Conservation (phyloP, 2,329 filamentous ascomycete genomes). For the Aureobasidium sp. region DNA sequence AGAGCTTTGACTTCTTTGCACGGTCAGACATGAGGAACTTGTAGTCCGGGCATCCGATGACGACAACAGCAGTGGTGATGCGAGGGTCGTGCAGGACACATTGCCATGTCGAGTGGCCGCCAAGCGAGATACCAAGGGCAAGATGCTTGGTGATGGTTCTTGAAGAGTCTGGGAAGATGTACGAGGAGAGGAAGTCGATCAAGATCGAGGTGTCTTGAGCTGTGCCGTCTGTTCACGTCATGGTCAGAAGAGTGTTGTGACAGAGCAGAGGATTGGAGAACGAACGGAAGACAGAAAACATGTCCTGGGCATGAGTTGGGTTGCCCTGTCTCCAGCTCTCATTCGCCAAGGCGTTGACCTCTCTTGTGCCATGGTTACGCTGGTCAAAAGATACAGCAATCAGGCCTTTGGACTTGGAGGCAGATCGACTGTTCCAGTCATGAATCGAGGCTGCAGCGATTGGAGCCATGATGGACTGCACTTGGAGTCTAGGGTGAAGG, state of each 20-base stretch:
- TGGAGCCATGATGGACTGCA: constrained; percentile 64
- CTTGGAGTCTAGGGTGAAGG: constrained; percentile 68
- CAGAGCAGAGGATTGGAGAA: neutral
- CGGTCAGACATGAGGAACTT: constrained; percentile 72
- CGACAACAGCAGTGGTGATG: constrained; percentile 66
- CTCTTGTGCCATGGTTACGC: constrained; percentile 76
- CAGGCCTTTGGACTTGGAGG: constrained; percentile 44
- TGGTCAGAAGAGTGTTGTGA: neutral
- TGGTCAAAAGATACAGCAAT: constrained; percentile 85
- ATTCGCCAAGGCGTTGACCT: constrained; percentile 61
- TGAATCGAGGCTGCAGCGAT: constrained; percentile 61
- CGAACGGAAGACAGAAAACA: constrained; percentile 70
- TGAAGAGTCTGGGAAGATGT: constrained; percentile 49
- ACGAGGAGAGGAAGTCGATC: constrained; percentile 69
- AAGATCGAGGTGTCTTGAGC: constrained; percentile 66
- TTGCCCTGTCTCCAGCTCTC: constrained; percentile 74
- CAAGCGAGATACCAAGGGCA: constrained; percentile 74
- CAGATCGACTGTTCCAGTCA: constrained; percentile 52
- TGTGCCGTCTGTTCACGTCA: constrained; percentile 46
- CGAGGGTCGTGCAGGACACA: constrained; percentile 68
- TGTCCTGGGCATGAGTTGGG: constrained; percentile 75
- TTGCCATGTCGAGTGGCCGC: constrained; percentile 84
- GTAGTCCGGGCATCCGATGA: constrained; percentile 89
- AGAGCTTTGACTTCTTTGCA: constrained; percentile 59
- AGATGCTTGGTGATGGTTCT: constrained; percentile 53